Base-by-base conservation (phyloP, 176 grass and related monocot genomes). In the Musa schizocarpa region DNA sequence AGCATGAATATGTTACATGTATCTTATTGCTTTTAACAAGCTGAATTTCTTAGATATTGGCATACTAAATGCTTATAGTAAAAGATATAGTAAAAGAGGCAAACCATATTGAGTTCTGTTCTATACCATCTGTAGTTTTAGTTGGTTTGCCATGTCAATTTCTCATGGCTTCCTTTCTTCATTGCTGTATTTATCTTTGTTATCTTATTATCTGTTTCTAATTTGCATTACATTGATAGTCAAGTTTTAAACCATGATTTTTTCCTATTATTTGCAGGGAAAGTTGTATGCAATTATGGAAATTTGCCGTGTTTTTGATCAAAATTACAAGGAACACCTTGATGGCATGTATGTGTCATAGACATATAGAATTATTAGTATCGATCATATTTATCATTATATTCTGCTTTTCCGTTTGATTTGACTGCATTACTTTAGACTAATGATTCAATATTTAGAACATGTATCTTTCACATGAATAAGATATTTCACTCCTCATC, bases 211-310 rank as follows among this genome's bases (percentile, higher is more conserved):
- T 3, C 7, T 51, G 13, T n/a, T 70, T 20, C 7, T 14, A 43
- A 11, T 16, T 70, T 70, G 1, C 6, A 50, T 51, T 70, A 2
- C 1, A 50, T 50, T 51, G 11, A 25, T 43, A 48, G 50, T 52
- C 25, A 73, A 50, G 49, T 9, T 26, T 48, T 48, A 48, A 48
- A 14, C 48, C 9, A 53, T 64, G 3, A 52, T 52, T 50, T 19
- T 65, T 50, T 14, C 50, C 9, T 79, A 9, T 62, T 54, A 73
- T 74, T 73, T 87, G 53, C 86, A 99, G 96, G 96, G 96, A 26
- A 99, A 99, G 68, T 74, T 99, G 27, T 78, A 78, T 17, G 25
- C 77, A 50, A 78, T 78, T 55, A 69, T 78, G 78, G 78, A 80
- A 72, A 72, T 80, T 55, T 80, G 78, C 16, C 78, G 78, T 2